These are phyloP conservation scores for Boletus reticuloceps DNA, from an alignment of 768 basidiomycete genomes.

Conservation along the genomic window DNA sequence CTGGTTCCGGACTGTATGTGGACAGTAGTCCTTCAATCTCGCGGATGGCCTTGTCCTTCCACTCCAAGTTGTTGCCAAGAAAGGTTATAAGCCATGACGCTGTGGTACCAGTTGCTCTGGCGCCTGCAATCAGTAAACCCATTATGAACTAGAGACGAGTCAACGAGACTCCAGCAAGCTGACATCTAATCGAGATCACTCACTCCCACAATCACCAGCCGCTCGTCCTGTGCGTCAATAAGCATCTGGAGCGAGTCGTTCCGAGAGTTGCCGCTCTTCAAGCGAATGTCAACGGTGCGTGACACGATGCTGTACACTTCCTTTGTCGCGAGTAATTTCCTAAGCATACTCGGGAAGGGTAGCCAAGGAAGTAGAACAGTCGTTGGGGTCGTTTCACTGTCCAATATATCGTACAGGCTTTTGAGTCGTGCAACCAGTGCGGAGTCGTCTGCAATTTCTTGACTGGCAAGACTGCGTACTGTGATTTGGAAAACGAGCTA, in stretches of 20 bases:
- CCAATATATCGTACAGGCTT: conserved; percentile 63
- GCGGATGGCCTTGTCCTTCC: conserved; percentile 54
- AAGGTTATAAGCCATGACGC: conserved; percentile 77
- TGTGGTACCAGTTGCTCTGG: conserved; percentile 76
- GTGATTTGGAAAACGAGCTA: conserved; percentile 74
- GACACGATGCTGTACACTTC: conserved; percentile 70
- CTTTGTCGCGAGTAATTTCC: conserved; percentile 70
- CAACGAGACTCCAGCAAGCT: conserved; percentile 18
- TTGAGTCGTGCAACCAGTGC: conserved; percentile 59
- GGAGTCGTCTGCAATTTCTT: conserved; percentile 69
- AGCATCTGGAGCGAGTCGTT: conserved; percentile 76
- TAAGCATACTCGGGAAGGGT: conserved; percentile 71
- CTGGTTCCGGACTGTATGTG: conserved; percentile 32
- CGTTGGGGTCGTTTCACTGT: conserved; percentile 67
- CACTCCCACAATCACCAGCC: conserved; percentile 68
- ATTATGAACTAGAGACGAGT: conserved; percentile 63
- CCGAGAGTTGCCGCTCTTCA: conserved; percentile 52
- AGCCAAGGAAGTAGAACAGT: conserved; percentile 77
- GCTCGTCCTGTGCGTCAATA: conserved; percentile 67
- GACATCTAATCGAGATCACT: conserved; percentile 11
- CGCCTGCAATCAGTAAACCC: conserved; percentile 76
- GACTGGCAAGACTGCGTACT: conserved; percentile 61
- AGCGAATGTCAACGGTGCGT: conserved; percentile 52
- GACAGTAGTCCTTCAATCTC: conserved; percentile 60
- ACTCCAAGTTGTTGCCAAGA: conserved; percentile 64